Conservation (phyloP, 176 grass and related monocot species). For the Carex kokanica region DNA sequence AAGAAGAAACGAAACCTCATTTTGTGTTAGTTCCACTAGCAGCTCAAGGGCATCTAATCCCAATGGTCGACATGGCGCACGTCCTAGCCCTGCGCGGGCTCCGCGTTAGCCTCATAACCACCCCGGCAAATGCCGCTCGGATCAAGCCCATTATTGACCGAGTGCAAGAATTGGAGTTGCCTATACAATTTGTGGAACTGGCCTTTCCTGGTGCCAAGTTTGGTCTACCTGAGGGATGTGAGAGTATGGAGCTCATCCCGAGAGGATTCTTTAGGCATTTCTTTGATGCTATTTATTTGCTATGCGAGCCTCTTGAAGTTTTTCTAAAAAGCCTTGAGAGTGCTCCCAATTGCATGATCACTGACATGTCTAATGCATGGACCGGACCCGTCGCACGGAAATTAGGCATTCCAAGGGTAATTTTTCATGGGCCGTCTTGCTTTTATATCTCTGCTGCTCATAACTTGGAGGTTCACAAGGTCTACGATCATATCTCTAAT, state of each 20-base stretch:
- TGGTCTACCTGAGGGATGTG: slow-evolving; percentile 19
- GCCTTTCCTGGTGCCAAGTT: slow-evolving; percentile 21
- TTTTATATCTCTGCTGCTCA: slow-evolving; percentile 24
- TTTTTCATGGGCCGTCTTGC: slow-evolving; percentile 26
- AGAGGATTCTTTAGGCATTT: slow-evolving; percentile 1
- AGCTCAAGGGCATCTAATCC: slow-evolving; percentile 58
- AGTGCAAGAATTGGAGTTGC: slow-evolving; percentile 12
- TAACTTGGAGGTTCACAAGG: slow-evolving; percentile 24
- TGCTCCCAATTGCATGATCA: slow-evolving; percentile 18
- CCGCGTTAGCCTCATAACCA: slow-evolving; percentile 44
- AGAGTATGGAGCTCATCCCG: slow-evolving; percentile 18
- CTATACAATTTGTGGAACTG: slow-evolving; percentile 35
- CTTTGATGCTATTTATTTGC: slow-evolving; percentile 7
- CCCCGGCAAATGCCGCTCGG: slow-evolving; percentile 31
- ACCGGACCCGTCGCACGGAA: slow-evolving; percentile 19
- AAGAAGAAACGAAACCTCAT: slow-evolving; percentile 29
- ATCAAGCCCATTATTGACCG: slow-evolving; percentile 34
- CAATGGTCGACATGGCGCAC: slow-evolving; percentile 52
- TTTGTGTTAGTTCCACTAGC: slow-evolving; percentile 51
- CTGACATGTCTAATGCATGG: slow-evolving; percentile 27
- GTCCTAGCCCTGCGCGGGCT: slow-evolving; percentile 33
- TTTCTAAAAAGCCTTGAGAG: not conserved
- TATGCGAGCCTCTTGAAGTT: not conserved
- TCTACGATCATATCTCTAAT: slow-evolving; percentile 12
- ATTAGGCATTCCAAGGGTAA: slow-evolving; percentile 18